A percentile compares a stretch with the other conserved stretches of the same genome.
Evolutionary conservation across 768 basidiomycete species (phyloP).

Genomic region (Amanita fuliginea): DNA sequence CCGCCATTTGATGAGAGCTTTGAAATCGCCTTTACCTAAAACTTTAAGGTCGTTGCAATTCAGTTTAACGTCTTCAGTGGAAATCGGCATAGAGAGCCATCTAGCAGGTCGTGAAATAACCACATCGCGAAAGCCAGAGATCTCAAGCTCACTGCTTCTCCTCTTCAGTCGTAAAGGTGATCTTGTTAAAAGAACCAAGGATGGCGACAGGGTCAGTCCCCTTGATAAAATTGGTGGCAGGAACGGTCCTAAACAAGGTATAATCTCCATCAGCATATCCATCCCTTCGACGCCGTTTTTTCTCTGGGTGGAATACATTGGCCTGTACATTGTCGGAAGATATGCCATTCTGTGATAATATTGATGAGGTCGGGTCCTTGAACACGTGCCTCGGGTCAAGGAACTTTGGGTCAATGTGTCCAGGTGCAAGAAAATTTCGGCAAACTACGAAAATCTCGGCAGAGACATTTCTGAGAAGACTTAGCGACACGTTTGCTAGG

Average conservation of each 20-base stretch:
- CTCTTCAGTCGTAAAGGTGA: conserved; percentile 70
- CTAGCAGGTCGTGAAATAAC: conserved; percentile 22
- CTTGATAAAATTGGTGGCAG: conserved; percentile 63
- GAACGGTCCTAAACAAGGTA: conserved; percentile 69
- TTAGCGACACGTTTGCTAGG: conserved; percentile 3
- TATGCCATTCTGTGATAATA: conserved; percentile 38
- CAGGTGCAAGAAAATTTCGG: conserved; percentile 88
- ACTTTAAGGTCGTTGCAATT: conserved; percentile 93
- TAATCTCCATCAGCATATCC: conserved; percentile 95
- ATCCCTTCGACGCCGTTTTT: conserved; percentile 85
- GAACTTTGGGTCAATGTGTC: conserved; percentile 95
- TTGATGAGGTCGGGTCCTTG: conserved; percentile 64
- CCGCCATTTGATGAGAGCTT: conserved; percentile 86
- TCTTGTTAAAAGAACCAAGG: conserved; percentile 69
- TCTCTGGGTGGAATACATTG: conserved; percentile 96
- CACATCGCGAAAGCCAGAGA: conserved; percentile 1
- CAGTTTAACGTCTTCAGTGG: conserved; percentile 68
- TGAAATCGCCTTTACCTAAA: conserved; percentile 96
- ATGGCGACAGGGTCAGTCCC: conserved; percentile 64
- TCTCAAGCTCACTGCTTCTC: conserved; percentile 71
- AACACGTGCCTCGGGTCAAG: conserved; percentile 97
- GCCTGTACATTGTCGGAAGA: conserved; percentile 62
- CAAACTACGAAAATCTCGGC: conserved; percentile 99
- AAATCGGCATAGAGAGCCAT: conserved; percentile 65
- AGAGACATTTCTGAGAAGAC: conserved; percentile 74